Percentiles rank a stretch among this genome's conserved stretches.
Evolutionary conservation across 2,329 filamentous ascomycete genomes (phyloP).

Genomic region (Phyllosticta citriasiana): DNA sequence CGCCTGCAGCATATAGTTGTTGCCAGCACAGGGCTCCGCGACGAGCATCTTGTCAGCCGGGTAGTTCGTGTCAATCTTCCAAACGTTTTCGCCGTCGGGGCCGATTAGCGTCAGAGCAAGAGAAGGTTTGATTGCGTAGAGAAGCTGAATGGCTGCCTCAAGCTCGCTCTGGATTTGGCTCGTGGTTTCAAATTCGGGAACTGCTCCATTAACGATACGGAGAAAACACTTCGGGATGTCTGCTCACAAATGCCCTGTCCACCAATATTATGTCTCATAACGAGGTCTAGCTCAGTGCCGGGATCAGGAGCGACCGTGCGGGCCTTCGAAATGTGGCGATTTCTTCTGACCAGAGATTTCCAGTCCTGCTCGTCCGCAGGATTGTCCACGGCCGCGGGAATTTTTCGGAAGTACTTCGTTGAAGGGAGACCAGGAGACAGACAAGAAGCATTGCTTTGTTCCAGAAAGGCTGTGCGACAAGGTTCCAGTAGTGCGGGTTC

Average conservation of each 20-base stretch:
- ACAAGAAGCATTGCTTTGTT: no score
- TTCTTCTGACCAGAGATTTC: no score
- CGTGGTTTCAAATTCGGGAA: background rate
- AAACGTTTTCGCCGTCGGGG: background rate
- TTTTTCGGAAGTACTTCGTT: no score
- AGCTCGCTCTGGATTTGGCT: background rate
- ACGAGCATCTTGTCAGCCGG: background rate
- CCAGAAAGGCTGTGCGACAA: no score
- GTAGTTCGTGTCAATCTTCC: background rate
- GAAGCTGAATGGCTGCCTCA: background rate
- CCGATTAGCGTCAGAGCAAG: background rate
- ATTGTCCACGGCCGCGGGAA: no score
- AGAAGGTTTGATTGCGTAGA: background rate
- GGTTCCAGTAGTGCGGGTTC: no score
- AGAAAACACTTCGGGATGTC: background rate
- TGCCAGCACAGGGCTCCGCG: background rate
- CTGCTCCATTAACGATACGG: background rate
- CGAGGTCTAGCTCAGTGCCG: no score
- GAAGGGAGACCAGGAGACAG: no score
- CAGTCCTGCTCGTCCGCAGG: no score
- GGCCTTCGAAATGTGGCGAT: no score
- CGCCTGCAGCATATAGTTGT: background rate
- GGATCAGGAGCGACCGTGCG: no score
- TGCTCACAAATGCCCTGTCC: background rate
- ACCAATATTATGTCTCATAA: background rate